Evolutionary conservation across 192 early-diverging fungal species (phyloP).

Genomic region (Coemansia sp.): DNA sequence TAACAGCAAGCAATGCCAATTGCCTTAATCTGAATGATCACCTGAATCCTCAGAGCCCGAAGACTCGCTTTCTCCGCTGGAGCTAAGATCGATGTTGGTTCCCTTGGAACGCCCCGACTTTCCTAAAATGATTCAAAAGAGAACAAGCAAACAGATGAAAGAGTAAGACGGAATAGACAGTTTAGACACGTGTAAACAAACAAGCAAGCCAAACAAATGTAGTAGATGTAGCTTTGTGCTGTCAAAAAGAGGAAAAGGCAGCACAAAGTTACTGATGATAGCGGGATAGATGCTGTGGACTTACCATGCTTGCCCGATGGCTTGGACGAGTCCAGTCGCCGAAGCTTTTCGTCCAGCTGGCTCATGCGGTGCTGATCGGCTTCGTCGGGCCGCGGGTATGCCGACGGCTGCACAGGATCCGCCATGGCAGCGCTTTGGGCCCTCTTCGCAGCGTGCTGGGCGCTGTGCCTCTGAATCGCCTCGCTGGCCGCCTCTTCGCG

Average conservation of each 20-base stretch:
- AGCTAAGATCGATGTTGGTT: constrained; percentile 41
- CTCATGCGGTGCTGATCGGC: constrained; percentile 36
- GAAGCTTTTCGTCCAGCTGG: constrained; percentile 53
- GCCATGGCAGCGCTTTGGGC: constrained; percentile 43
- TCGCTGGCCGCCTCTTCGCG: constrained; percentile 51
- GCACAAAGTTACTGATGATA: no score
- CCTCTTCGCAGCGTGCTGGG: constrained; percentile 51
- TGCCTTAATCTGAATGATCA: constrained; percentile 68
- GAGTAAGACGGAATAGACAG: not conserved
- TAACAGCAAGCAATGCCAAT: constrained; percentile 26
- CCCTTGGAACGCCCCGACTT: constrained; percentile 23
- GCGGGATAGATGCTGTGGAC: not conserved
- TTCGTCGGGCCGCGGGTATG: constrained; percentile 20
- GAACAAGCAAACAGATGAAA: not conserved
- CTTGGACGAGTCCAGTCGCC: constrained; percentile 45
- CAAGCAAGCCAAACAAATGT: no score
- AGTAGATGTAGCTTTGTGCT: no score
- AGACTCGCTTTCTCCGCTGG: constrained; percentile 51
- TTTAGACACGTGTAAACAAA: not conserved
- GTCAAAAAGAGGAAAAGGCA: no score
- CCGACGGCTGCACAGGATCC: constrained; percentile 50
- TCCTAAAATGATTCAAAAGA: constrained; percentile 18
- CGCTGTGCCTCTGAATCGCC: constrained; percentile 48
- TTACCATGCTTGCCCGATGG: constrained; percentile 25
- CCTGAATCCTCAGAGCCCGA: constrained; percentile 85